phyloP scores from a whole-genome alignment of 495 filamentous ascomycete genomes.

The Peziza echinospora region DNA sequence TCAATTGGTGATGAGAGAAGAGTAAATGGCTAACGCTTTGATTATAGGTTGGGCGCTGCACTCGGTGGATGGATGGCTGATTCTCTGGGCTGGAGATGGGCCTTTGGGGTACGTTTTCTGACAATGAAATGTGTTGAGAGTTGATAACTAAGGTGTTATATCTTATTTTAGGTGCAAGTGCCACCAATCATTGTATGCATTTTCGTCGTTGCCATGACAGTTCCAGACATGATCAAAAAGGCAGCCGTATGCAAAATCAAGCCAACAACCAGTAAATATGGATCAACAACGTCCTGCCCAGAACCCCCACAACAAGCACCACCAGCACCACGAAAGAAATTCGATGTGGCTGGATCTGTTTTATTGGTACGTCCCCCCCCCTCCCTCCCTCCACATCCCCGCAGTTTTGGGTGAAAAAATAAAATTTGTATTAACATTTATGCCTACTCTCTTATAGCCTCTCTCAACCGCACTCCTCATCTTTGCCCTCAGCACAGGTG shows the following conservation, averaged over 20 bases:
- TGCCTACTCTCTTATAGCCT: not conserved
- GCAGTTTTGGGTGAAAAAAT: no score
- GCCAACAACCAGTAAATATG: no score
- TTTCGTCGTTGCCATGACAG: slow-evolving; percentile 30
- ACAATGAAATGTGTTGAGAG: no score
- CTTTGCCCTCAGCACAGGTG: slow-evolving; percentile 52
- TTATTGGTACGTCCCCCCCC: slow-evolving; percentile 23
- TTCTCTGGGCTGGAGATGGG: slow-evolving; percentile 50
- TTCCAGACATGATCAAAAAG: no score
- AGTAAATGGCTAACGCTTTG: not conserved
- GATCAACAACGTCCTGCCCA: no score
- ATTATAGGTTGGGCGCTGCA: slow-evolving; percentile 33
- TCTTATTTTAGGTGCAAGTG: slow-evolving; percentile 33
- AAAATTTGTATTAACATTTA: no score
- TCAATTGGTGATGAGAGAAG: not conserved
- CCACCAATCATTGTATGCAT: slow-evolving; percentile 40
- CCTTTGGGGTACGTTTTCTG: slow-evolving; percentile 33
- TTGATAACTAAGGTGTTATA: no score
- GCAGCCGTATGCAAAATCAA: no score
- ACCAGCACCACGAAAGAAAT: slow-evolving; percentile 35
- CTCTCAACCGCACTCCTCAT: slow-evolving; percentile 42
- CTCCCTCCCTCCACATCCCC: no score
- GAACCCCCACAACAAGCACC: no score
- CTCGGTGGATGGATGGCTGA: slow-evolving; percentile 57
- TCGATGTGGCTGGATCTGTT: slow-evolving; percentile 46